phyloP scores from a whole-genome alignment of 257 asterid genomes.

The Salvia rosmarinus region DNA sequence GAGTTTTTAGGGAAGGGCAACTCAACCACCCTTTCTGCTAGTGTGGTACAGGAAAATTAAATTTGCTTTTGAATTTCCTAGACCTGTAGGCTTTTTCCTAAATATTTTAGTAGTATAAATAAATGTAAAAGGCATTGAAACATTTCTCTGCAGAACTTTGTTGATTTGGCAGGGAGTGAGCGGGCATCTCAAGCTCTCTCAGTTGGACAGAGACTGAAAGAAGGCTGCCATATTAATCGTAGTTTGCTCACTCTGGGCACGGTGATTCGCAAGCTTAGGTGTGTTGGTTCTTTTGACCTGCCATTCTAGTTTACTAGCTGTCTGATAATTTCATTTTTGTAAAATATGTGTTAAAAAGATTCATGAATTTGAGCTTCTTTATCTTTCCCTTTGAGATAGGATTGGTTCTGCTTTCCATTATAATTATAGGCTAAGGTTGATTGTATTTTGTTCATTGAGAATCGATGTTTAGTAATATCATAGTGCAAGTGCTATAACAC shows the following conservation, averaged over 20 bases:
- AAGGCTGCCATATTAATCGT: conserved; percentile 90
- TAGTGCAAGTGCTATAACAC: conserved; percentile 14
- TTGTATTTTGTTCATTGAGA: conserved; percentile 12
- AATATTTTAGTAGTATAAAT: conserved; percentile 26
- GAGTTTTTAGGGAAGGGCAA: conserved; percentile 95
- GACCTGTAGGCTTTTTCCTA: conserved; percentile 11
- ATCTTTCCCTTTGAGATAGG: conserved; percentile 7
- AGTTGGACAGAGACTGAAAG: conserved; percentile 70
- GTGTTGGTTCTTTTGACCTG: conserved; percentile 22
- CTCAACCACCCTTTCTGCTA: conserved; percentile 95
- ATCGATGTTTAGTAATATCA: background rate
- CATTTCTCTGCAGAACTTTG: conserved; percentile 74
- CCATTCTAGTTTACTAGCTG: conserved; percentile 16
- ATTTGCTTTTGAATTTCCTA: conserved; percentile 33
- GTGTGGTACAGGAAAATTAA: conserved; percentile 68
- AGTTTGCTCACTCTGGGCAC: conserved; percentile 74
- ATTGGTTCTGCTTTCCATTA: background rate
- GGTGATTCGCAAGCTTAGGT: conserved; percentile 68
- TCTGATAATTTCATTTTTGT: conserved; percentile 3
- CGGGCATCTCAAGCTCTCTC: conserved; percentile 83
- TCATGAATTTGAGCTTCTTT: conserved; percentile 28
- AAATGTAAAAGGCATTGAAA: conserved; percentile 26
- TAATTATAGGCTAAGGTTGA: conserved; percentile 1
- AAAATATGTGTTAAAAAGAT: background rate
- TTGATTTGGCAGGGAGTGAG: conserved; percentile 93